These are phyloP conservation scores for Phytophthora litchii DNA, from an alignment of 352 stramenopile genomes.

Conservation along the genomic window DNA sequence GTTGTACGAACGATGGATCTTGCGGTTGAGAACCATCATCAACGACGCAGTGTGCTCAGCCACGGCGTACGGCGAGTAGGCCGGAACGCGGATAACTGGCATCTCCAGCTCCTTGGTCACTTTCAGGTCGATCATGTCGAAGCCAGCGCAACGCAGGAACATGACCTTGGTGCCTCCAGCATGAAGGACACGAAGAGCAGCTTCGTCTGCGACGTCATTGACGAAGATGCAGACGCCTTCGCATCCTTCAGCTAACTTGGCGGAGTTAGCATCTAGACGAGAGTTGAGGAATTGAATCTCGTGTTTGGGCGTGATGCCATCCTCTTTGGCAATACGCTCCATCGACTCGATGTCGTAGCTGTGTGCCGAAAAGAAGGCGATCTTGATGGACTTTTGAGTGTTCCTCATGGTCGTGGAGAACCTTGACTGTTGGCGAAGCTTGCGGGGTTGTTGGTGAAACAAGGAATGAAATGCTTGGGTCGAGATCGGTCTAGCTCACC, in stretches of 20 bases:
- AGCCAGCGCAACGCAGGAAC: slow-evolving; percentile 83
- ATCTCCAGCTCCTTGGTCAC: slow-evolving; percentile 65
- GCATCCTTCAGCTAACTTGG: slow-evolving; percentile 55
- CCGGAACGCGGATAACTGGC: slow-evolving; percentile 65
- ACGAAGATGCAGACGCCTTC: slow-evolving; percentile 86
- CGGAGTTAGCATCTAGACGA: slow-evolving; percentile 55
- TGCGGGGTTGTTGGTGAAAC: slow-evolving; percentile 29
- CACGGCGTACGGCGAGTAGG: slow-evolving; percentile 82
- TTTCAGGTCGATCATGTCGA: slow-evolving; percentile 78
- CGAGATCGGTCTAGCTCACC: too few relatives aligned
- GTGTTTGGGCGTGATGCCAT: slow-evolving; percentile 48
- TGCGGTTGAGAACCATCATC: slow-evolving; percentile 85
- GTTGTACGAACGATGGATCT: slow-evolving; percentile 79
- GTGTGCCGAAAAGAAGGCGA: slow-evolving; percentile 82
- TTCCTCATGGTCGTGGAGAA: too few relatives aligned
- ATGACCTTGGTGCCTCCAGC: slow-evolving; percentile 60
- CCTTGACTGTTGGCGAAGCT: not conserved
- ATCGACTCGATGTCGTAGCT: slow-evolving; percentile 77
- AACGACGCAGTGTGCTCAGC: slow-evolving; percentile 79
- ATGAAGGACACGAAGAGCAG: slow-evolving; percentile 55
- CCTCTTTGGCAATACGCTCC: slow-evolving; percentile 44
- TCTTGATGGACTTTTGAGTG: slow-evolving; percentile 41
- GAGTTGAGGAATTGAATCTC: slow-evolving; percentile 64
- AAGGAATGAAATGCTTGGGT: slow-evolving; percentile 16
- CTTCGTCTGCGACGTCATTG: slow-evolving; percentile 79